phyloP scores from a whole-genome alignment of 202 grass and related monocot genomes.

The Carex arenaria region DNA sequence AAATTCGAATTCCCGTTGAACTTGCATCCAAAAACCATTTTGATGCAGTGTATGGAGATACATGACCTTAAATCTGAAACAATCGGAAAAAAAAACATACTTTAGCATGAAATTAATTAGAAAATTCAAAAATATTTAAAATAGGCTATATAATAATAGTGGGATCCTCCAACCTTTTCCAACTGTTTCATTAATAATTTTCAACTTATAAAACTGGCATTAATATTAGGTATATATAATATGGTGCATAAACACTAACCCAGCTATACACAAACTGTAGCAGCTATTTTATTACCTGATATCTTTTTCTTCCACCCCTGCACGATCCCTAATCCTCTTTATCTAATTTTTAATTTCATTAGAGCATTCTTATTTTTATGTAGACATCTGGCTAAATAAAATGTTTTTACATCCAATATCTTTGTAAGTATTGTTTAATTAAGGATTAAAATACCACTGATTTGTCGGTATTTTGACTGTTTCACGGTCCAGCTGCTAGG shows the following conservation, averaged over 20 bases:
- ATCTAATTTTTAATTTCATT: background rate
- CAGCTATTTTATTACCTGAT: background rate
- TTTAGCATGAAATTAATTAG: background rate
- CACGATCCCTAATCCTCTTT: conserved; percentile 10
- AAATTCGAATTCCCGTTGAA: too few relatives aligned
- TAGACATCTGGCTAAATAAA: background rate
- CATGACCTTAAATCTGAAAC: background rate
- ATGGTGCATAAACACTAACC: background rate
- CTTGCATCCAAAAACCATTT: background rate
- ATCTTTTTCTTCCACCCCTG: background rate
- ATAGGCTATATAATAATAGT: conserved; percentile 13
- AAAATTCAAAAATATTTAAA: conserved; percentile 15
- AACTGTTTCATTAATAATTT: background rate
- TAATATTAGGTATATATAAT: background rate
- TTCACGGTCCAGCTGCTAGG: background rate
- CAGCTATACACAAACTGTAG: conserved; percentile 21
- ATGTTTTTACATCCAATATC: background rate
- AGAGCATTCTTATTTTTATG: background rate
- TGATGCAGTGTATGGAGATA: too few relatives aligned
- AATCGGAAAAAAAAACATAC: background rate
- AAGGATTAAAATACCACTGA: background rate
- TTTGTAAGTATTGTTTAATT: background rate
- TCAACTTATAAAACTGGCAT: background rate
- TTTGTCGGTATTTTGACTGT: background rate
- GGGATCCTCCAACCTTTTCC: background rate